Conservation (phyloP, 495 filamentous ascomycete species). For the Penicillium bialowiezense region DNA sequence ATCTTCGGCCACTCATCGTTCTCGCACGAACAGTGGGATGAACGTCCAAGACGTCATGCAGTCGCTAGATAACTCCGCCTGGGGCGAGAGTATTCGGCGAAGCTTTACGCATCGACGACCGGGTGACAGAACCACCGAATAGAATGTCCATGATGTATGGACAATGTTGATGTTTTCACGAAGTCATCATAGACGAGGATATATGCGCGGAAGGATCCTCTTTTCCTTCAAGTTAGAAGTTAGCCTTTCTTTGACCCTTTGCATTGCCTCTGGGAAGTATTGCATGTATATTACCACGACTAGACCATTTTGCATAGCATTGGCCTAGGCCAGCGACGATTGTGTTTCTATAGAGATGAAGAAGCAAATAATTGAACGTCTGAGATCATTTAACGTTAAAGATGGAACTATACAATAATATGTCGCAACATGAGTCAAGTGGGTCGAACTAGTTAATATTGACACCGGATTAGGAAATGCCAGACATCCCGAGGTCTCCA, state of each 20-base stretch:
- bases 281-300: slow-evolving; percentile 20
- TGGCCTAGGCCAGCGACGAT: too few relatives aligned
- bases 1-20: slow-evolving; percentile 19
- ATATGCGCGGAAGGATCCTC: slow-evolving; percentile 15
- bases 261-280: neutral
- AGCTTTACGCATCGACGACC: slow-evolving; percentile 76
- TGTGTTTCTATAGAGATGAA: neutral
- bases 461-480: neutral
- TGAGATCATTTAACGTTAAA: neutral
- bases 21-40: slow-evolving; percentile 61
- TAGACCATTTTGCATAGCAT: slow-evolving; percentile 29
- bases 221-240: slow-evolving; percentile 5
- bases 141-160: slow-evolving; percentile 2
- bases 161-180: slow-evolving; percentile 11
- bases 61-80: slow-evolving; percentile 80
- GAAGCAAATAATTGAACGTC: neutral
- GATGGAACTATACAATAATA: slow-evolving; percentile 8
- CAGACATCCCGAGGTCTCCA: too few relatives aligned
- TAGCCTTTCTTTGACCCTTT: slow-evolving; percentile 4
- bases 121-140: slow-evolving; percentile 25
- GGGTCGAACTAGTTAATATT: slow-evolving; percentile 19
- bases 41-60: slow-evolving; percentile 76
- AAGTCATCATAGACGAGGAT: slow-evolving; percentile 12
- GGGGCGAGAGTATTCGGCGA: slow-evolving; percentile 87
- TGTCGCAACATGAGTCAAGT: slow-evolving; percentile 15